Conservation (phyloP, 2,329 filamentous ascomycete genomes). For the Aspergillus sojae region DNA sequence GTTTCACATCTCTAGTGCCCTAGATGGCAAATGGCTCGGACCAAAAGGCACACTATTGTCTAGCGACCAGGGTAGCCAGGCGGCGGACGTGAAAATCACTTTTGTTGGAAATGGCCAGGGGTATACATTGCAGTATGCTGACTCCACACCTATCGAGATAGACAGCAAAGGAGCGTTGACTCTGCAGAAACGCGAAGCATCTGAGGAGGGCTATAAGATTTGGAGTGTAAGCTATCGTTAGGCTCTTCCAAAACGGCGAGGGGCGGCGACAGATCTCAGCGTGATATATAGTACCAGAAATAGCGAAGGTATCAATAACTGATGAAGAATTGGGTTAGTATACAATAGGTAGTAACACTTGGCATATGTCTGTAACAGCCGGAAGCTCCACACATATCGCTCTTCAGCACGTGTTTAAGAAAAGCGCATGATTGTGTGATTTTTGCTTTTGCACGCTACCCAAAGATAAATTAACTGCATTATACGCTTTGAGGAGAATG, state of each 20-base stretch:
- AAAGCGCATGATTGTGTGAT: background rate
- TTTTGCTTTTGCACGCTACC: background rate
- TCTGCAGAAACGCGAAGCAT: background rate
- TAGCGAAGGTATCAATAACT: background rate
- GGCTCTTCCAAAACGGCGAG: background rate
- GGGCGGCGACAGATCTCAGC: background rate
- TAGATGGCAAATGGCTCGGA: slow-evolving; percentile 45
- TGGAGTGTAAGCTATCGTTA: slow-evolving; percentile 40
- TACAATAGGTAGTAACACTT: background rate
- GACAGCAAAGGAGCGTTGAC: slow-evolving; percentile 14
- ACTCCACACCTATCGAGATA: slow-evolving; percentile 11
- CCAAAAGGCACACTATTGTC: slow-evolving; percentile 24
- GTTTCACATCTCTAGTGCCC: slow-evolving; percentile 46
- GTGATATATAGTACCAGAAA: background rate
- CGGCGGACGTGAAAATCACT: slow-evolving; percentile 33
- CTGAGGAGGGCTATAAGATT: slow-evolving; percentile 26
- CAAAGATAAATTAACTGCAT: background rate
- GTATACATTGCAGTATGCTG: slow-evolving; percentile 34
- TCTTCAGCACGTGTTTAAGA: background rate
- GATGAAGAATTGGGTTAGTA: background rate
- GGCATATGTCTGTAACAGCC: background rate
- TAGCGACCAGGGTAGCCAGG: slow-evolving; percentile 16
- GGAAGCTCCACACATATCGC: background rate
- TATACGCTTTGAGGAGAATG: background rate
- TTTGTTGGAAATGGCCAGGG: slow-evolving; percentile 41